A percentile compares a stretch with the other conserved stretches of the same genome.
Evolutionary conservation across 192 early-diverging fungal species (phyloP).

Genomic region (Rhizophagus prolifer): DNA sequence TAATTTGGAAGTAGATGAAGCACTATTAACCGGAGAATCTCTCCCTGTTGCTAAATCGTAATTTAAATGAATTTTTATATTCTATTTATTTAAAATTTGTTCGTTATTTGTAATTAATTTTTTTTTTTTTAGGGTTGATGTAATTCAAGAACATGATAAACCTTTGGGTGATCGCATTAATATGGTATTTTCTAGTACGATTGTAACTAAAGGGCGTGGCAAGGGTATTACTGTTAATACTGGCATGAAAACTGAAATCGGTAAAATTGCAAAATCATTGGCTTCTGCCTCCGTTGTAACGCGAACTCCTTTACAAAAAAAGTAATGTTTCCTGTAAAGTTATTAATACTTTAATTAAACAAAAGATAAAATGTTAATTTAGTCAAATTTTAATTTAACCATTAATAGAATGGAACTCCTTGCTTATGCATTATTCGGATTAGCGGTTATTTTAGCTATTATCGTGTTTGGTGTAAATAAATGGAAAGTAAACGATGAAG

Average conservation of each 20-base stretch:
- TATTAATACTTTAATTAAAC: too few species aligned
- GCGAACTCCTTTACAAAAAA: conserved; percentile 67
- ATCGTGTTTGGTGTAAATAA: conserved; percentile 79
- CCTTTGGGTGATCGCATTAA: conserved; percentile 92
- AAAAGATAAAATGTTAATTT: too few species aligned
- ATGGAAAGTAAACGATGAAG: conserved; percentile 59
- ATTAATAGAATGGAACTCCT: conserved; percentile 58
- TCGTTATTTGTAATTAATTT: not conserved
- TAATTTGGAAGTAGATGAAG: conserved; percentile 91
- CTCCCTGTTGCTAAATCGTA: conserved; percentile 76
- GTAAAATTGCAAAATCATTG: conserved; percentile 85
- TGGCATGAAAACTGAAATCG: conserved; percentile 89
- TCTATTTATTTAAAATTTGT: too few species aligned
- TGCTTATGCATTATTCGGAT: conserved; percentile 71
- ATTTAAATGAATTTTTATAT: not conserved
- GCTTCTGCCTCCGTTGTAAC: conserved; percentile 52
- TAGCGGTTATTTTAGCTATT: conserved; percentile 66
- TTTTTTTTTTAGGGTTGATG: conserved; percentile 36
- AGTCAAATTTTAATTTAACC: too few species aligned
- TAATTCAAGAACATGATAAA: conserved; percentile 65
- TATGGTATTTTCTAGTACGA: conserved; percentile 87
- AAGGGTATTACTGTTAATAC: conserved; percentile 86
- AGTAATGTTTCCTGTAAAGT: not conserved
- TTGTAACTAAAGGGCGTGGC: conserved; percentile 84
- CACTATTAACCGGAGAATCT: conserved; percentile 89